Evolutionary conservation across 2,329 filamentous ascomycete genomes (phyloP).

Genomic region (Pseudopithomyces chartarum): DNA sequence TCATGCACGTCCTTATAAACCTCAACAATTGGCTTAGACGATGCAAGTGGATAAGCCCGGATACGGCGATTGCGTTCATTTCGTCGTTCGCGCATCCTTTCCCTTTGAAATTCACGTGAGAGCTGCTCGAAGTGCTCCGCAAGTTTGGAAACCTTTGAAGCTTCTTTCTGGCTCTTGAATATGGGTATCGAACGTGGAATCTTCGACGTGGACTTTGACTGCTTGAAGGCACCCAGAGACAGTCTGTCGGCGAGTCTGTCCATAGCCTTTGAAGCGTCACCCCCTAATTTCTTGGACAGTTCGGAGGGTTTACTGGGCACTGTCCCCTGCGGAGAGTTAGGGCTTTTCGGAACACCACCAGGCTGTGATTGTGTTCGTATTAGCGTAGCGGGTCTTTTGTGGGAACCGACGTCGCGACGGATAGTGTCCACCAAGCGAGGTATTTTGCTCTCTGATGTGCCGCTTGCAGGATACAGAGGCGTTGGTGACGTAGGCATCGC

Average conservation of each 20-base stretch:
- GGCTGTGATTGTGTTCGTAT: constrained; percentile 45
- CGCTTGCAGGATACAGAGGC: constrained; percentile 19
- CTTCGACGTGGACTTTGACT: constrained; percentile 66
- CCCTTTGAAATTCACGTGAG: constrained; percentile 94
- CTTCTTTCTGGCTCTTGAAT: constrained; percentile 61
- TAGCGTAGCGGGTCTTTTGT: constrained; percentile 29
- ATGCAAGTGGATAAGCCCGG: constrained; percentile 84
- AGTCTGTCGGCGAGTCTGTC: constrained; percentile 80
- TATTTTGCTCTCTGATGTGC: constrained; percentile 42
- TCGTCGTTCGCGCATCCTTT: constrained; percentile 83
- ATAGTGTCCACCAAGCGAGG: constrained; percentile 44
- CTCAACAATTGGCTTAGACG: constrained; percentile 94
- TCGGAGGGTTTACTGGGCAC: constrained; percentile 21
- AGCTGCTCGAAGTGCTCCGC: constrained; percentile 96
- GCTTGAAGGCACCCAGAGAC: constrained; percentile 68
- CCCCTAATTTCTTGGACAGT: constrained; percentile 31
- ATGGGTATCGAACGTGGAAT: constrained; percentile 78
- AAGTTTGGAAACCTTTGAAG: constrained; percentile 84
- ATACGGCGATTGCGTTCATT: constrained; percentile 77
- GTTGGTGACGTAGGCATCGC: constrained; percentile 39
- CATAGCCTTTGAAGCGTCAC: constrained; percentile 46
- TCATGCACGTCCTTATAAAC: constrained; percentile 94
- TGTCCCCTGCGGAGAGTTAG: constrained; percentile 19
- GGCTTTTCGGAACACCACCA: constrained; percentile 33
- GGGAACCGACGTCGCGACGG: constrained; percentile 31